Conservation (phyloP, 169 alveolate genomes). For the Theileria sp. region DNA sequence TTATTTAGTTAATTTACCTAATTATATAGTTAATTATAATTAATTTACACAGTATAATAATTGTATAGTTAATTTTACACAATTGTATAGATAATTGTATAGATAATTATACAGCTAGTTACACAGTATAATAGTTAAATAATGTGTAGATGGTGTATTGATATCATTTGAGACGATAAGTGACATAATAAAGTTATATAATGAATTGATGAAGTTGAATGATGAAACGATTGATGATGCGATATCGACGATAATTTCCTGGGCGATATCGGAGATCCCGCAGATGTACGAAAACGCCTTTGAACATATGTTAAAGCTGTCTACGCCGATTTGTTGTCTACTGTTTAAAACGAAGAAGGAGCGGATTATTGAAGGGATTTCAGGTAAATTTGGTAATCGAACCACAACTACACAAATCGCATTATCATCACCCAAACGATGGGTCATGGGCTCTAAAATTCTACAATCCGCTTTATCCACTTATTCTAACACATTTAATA, state of each 20-base stretch:
- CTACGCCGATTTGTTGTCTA: slow-evolving; percentile 43
- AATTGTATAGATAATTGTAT: background rate
- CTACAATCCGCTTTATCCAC: slow-evolving; percentile 29
- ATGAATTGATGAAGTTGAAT: slow-evolving; percentile 32
- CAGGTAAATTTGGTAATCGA: slow-evolving; percentile 7
- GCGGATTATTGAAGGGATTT: slow-evolving; percentile 44
- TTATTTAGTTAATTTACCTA: no score
- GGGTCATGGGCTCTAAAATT: slow-evolving; percentile 53
- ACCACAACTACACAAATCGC: slow-evolving; percentile 32
- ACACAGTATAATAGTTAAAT: background rate
- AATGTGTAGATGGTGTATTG: slow-evolving; percentile 1
- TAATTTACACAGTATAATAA: no score
- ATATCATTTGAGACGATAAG: slow-evolving; percentile 34
- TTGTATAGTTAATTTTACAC: background rate
- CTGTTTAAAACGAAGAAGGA: slow-evolving; percentile 52
- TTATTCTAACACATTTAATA: background rate
- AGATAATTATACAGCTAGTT: background rate
- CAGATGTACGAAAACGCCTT: slow-evolving; percentile 44
- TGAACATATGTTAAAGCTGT: slow-evolving; percentile 39
- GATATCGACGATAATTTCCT: slow-evolving; percentile 46
- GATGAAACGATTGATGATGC: slow-evolving; percentile 56
- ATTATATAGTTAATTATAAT: no score
- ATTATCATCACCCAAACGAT: slow-evolving; percentile 28
- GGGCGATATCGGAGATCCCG: slow-evolving; percentile 11
- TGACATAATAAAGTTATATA: slow-evolving; percentile 24